Conservation (phyloP, 441 rosid species). For the Mallotus japonicus region DNA sequence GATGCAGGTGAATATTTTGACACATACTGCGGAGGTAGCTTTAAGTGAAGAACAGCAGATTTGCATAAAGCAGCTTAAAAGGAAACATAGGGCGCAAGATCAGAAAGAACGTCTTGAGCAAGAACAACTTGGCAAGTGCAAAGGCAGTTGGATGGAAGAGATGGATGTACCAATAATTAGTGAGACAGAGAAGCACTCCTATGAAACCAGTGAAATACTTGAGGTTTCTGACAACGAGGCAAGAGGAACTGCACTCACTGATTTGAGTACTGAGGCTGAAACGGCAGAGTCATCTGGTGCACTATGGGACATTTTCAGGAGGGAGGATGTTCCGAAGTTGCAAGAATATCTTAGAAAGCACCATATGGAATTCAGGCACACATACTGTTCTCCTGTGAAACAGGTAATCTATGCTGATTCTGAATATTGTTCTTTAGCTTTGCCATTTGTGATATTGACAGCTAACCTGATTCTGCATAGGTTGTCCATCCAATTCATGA, state of each 20-base stretch:
- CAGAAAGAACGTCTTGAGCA: slow-evolving; percentile 41
- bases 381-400: slow-evolving; percentile 60
- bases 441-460: slow-evolving; percentile 2
- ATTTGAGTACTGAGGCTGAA: background rate
- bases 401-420: slow-evolving; percentile 35
- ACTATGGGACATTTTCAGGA: slow-evolving; percentile 91
- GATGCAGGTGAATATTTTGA: slow-evolving; percentile 81
- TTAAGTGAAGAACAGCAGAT: slow-evolving; percentile 43
- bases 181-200: slow-evolving; percentile 10
- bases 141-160: slow-evolving; percentile 16
- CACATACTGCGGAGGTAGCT: slow-evolving; percentile 59
- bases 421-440: background rate
- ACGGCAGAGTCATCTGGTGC: slow-evolving; percentile 50
- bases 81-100: slow-evolving; percentile 63
- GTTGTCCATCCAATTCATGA: slow-evolving; percentile 87
- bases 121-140: slow-evolving; percentile 20
- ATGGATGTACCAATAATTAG: slow-evolving; percentile 15
- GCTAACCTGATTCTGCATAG: slow-evolving; percentile 30
- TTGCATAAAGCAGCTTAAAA: slow-evolving; percentile 53
- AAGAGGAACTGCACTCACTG: slow-evolving; percentile 4
- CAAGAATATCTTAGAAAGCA: slow-evolving; percentile 71
- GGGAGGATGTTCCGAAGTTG: slow-evolving; percentile 79
- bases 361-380: slow-evolving; percentile 70
- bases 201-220: slow-evolving; percentile 13
- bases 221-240: slow-evolving; percentile 15